phyloP scores from a whole-genome alignment of 2,329 filamentous ascomycete species.

The Alternaria alternata region DNA sequence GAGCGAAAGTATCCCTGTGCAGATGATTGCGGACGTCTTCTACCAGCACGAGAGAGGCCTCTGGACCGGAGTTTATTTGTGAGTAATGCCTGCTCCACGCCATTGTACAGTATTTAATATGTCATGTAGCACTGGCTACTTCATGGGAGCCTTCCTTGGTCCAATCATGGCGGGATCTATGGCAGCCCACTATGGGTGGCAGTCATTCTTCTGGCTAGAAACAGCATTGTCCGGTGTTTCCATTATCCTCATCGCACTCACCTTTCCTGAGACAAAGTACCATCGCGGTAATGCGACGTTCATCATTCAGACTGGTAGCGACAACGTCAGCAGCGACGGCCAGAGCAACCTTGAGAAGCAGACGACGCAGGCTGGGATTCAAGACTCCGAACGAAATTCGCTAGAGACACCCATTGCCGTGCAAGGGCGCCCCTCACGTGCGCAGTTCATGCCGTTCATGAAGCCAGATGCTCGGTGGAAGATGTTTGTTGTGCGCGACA shows the following conservation, averaged over 20 bases:
- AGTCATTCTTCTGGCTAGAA: constrained; percentile 58
- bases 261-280: constrained; percentile 56
- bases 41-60: constrained; percentile 55
- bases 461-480: constrained; percentile 52
- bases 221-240: constrained; percentile 52
- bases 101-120: not conserved
- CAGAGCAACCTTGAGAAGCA: constrained; percentile 41
- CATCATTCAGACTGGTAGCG: not conserved
- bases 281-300: constrained; percentile 35
- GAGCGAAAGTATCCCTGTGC: constrained; percentile 54
- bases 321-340: not conserved
- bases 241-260: constrained; percentile 51
- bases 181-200: constrained; percentile 54
- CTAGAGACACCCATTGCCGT: constrained; percentile 28
- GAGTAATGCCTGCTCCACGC: constrained; percentile 5
- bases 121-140: constrained; percentile 49
- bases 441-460: constrained; percentile 51
- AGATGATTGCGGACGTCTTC: constrained; percentile 57
- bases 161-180: constrained; percentile 56
- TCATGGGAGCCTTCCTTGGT: constrained; percentile 54
- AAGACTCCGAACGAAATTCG: constrained; percentile 35
- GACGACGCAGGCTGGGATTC: constrained; percentile 19
- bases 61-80: constrained; percentile 53
- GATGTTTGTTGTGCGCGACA: constrained; percentile 52
- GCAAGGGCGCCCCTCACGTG: constrained; percentile 50